A percentile compares a stretch with the other conserved stretches of the same genome.
Evolutionary conservation across 2,329 filamentous ascomycete genomes (phyloP).

Genomic region (Fusarium verticillioides): DNA sequence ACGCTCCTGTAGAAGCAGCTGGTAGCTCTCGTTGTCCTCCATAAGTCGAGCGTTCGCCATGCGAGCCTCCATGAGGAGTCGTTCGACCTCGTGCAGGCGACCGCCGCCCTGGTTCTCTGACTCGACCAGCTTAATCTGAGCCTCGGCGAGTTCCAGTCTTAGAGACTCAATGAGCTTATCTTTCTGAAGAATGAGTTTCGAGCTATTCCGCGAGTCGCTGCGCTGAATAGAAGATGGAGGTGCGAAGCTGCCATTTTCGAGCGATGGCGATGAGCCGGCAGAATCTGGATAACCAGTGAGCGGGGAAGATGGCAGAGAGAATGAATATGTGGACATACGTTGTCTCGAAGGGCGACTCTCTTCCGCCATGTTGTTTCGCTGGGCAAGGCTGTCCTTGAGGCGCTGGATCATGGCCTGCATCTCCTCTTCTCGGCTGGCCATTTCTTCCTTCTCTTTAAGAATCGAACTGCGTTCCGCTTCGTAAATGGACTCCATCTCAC

Average conservation of each 20-base stretch:
- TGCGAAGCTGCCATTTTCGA: conserved; percentile 84
- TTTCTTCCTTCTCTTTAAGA: conserved; percentile 92
- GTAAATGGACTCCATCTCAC: conserved; percentile 93
- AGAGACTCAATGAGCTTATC: conserved; percentile 96
- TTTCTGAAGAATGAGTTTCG: conserved; percentile 91
- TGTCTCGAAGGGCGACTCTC: conserved; percentile 68
- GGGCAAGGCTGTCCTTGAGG: conserved; percentile 87
- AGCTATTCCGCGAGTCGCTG: conserved; percentile 89
- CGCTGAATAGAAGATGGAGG: conserved; percentile 85
- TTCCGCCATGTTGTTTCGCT: conserved; percentile 72
- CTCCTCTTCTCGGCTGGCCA: conserved; percentile 85
- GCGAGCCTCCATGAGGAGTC: conserved; percentile 87
- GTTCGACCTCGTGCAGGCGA: conserved; percentile 88
- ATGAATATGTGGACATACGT: conserved; percentile 56
- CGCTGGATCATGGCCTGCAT: conserved; percentile 91
- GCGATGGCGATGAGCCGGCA: conserved; percentile 71
- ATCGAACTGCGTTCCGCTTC: conserved; percentile 89
- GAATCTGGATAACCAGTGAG: conserved; percentile 41
- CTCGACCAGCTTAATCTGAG: conserved; percentile 94
- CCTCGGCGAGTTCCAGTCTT: conserved; percentile 90
- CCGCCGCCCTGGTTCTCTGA: conserved; percentile 93
- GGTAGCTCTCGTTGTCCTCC: conserved; percentile 99
- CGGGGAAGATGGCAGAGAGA: neutral
- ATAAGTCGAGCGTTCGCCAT: conserved; percentile 96
- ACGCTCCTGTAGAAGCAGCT: conserved; percentile 92